These are phyloP conservation scores for Aureobasidium subglaciale DNA, from an alignment of 2,329 filamentous ascomycete genomes.

Conservation along the genomic window DNA sequence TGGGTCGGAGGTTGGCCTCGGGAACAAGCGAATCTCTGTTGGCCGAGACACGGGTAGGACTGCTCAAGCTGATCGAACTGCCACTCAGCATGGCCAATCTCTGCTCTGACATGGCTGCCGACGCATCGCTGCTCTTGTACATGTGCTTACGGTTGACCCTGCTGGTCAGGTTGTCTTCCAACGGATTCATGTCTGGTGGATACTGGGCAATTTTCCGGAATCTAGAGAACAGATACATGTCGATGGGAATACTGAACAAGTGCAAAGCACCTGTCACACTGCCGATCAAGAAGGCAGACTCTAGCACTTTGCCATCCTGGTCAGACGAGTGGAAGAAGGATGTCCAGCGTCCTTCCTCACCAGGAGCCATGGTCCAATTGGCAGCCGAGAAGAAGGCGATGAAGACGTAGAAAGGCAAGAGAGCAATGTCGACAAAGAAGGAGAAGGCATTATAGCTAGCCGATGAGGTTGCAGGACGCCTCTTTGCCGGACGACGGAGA, in stretches of 20 bases:
- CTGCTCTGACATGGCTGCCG: conserved; percentile 49
- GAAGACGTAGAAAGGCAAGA: conserved; percentile 58
- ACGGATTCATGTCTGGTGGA: conserved; percentile 91
- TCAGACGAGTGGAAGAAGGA: conserved; percentile 55
- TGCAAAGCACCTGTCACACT: conserved; percentile 61
- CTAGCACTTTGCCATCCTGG: conserved; percentile 53
- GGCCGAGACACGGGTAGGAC: conserved; percentile 30
- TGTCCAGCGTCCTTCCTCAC: conserved; percentile 52
- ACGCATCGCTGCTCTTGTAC: conserved; percentile 57
- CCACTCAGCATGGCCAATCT: conserved; percentile 47
- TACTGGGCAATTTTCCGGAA: conserved; percentile 77
- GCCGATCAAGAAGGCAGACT: conserved; percentile 60
- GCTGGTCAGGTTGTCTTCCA: conserved; percentile 78
- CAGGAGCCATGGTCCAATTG: conserved; percentile 43
- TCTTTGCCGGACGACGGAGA: conserved; percentile 61
- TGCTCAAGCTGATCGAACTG: conserved; percentile 36
- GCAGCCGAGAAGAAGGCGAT: conserved; percentile 48
- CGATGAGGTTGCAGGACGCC: conserved; percentile 69
- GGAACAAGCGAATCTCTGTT: conserved; percentile 38
- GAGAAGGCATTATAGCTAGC: conserved; percentile 87
- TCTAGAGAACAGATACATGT: conserved; percentile 65
- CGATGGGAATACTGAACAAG: conserved; percentile 60
- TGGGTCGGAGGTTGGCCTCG: conserved; percentile 35
- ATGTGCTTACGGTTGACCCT: conserved; percentile 58
- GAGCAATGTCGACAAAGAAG: conserved; percentile 60